These are phyloP conservation scores for Lantana camara DNA, from an alignment of 257 asterid species.

Conservation along the genomic window DNA sequence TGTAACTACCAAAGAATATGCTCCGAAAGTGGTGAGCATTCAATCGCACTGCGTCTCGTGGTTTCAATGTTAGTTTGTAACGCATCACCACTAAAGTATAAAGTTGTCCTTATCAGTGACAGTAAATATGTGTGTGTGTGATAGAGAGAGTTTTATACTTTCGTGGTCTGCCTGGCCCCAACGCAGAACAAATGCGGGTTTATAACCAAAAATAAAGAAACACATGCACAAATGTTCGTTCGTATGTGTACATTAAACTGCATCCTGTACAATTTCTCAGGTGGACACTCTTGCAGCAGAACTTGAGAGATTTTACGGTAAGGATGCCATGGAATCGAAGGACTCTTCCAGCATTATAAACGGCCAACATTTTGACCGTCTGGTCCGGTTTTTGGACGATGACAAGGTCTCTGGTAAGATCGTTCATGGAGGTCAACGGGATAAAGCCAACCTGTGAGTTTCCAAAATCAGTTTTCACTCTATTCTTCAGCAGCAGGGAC, in stretches of 20 bases:
- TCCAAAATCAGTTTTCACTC: neutral
- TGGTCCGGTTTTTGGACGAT: constrained; percentile 59
- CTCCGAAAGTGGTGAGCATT: constrained; percentile 59
- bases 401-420: constrained; percentile 61
- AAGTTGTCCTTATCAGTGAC: too few relatives aligned
- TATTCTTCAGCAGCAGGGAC: constrained; percentile 2
- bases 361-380: constrained; percentile 64
- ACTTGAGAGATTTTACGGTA: constrained; percentile 69
- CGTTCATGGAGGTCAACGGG: constrained; percentile 79
- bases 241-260: neutral
- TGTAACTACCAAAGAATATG: constrained; percentile 62
- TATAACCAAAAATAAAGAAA: too few relatives aligned
- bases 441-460: constrained; percentile 71
- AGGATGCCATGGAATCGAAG: constrained; percentile 62
- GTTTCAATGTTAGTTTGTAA: too few relatives aligned
- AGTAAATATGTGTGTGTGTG: too few relatives aligned
- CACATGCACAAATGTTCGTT: neutral
- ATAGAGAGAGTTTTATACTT: too few relatives aligned
- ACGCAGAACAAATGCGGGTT: too few relatives aligned
- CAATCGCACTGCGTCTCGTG: neutral
- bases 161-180: too few relatives aligned
- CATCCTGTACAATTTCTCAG: constrained; percentile 37
- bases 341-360: constrained; percentile 80
- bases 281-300: constrained; percentile 53
- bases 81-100: too few relatives aligned